Evolutionary conservation across 2,329 filamentous ascomycete species (phyloP).

Genomic region (Neonectria magnoliae): DNA sequence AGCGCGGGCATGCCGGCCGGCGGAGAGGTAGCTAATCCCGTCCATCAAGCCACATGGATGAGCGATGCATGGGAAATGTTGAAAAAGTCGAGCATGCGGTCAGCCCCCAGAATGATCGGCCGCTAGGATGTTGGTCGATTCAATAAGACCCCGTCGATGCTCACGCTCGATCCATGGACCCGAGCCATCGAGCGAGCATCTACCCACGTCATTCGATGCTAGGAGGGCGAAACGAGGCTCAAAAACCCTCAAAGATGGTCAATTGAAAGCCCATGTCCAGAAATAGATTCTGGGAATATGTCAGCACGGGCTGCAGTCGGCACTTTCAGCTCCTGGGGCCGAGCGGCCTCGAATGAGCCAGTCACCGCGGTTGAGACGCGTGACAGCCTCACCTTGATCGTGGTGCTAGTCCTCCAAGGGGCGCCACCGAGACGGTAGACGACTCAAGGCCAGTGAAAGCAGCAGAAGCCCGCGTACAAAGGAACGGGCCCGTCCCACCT

Average conservation of each 20-base stretch:
- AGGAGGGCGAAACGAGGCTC: neutral
- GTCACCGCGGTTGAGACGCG: neutral
- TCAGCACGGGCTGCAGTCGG: neutral
- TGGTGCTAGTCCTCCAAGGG: neutral
- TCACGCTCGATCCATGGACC: neutral
- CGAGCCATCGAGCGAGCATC: neutral
- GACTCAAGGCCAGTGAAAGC: neutral
- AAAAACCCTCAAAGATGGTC: neutral
- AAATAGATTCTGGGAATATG: neutral
- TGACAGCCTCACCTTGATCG: neutral
- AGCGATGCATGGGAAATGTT: slow-evolving; percentile 1
- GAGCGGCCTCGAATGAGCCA: neutral
- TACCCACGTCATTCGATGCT: neutral
- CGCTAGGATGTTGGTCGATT: slow-evolving; percentile 19
- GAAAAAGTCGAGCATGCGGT: neutral
- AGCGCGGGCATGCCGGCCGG: slow-evolving; percentile 8
- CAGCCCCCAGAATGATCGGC: slow-evolving; percentile 31
- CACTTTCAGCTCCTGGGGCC: neutral
- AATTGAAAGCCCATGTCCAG: neutral
- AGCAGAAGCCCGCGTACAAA: neutral
- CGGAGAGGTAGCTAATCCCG: slow-evolving; percentile 19
- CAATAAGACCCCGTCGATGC: neutral
- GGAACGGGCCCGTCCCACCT: neutral
- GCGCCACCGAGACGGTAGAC: neutral
- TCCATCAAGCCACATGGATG: slow-evolving; percentile 33